phyloP scores from a whole-genome alignment of 768 basidiomycete genomes.

The Phlebiopsis flavidoalba region DNA sequence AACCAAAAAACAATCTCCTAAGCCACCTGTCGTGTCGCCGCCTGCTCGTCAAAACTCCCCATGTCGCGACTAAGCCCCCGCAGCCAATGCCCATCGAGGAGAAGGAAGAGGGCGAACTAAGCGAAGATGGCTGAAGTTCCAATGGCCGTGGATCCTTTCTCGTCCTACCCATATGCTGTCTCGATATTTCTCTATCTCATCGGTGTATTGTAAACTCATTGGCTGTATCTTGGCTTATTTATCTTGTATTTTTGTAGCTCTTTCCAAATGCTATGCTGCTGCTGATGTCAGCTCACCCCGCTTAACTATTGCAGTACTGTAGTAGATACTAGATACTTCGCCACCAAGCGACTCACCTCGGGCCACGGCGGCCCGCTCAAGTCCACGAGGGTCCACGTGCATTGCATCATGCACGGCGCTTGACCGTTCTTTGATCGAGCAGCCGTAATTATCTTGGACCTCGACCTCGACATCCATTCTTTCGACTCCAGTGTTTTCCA shows the following conservation, averaged over 20 bases:
- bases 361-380: neutral
- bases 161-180: neutral
- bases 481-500: neutral
- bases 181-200: neutral
- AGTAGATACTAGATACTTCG: neutral
- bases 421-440: neutral
- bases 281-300: neutral
- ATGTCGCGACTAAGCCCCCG: neutral
- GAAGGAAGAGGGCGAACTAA: constrained; percentile 17
- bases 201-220: neutral
- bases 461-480: neutral
- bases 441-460: neutral
- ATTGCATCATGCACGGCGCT: neutral
- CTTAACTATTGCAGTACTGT: neutral
- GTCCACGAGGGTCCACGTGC: neutral
- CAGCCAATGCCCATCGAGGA: constrained; percentile 7
- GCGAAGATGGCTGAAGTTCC: constrained; percentile 8
- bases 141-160: neutral
- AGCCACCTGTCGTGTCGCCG: neutral
- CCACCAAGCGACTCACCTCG: neutral
- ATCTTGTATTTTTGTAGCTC: neutral
- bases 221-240: constrained; percentile 1
- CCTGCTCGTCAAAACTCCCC: neutral
- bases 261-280: neutral
- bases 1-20: neutral